These are phyloP conservation scores for Datisca glomerata DNA, from an alignment of 306 rosid species.

Conservation along the genomic window DNA sequence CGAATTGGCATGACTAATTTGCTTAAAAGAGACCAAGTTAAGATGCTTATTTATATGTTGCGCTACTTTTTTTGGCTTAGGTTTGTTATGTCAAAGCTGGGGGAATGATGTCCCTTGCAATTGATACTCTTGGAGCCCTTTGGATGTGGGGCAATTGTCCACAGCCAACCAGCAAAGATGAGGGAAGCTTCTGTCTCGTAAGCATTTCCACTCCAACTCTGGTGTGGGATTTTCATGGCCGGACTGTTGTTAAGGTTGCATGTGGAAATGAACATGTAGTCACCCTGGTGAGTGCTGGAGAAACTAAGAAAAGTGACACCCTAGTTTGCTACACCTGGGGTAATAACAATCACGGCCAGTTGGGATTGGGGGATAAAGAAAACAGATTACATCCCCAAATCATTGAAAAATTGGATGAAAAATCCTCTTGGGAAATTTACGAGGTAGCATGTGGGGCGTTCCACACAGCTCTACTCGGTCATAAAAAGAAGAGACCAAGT, in stretches of 20 bases:
- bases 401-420: constrained; percentile 33
- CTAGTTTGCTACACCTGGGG: constrained; percentile 89
- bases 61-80: constrained; percentile 22
- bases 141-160: constrained; percentile 94
- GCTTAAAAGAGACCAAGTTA: too few species aligned
- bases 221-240: constrained; percentile 65
- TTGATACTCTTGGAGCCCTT: constrained; percentile 54
- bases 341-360: constrained; percentile 59
- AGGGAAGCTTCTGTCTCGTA: constrained; percentile 31
- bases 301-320: constrained; percentile 37
- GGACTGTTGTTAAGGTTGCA: constrained; percentile 66
- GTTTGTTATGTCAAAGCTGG: constrained; percentile 70
- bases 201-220: constrained; percentile 59
- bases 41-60: background rate
- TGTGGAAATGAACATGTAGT: constrained; percentile 84
- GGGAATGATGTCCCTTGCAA: constrained; percentile 81
- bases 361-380: constrained; percentile 75
- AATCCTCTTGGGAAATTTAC: constrained; percentile 38
- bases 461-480: constrained; percentile 86
- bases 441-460: constrained; percentile 83
- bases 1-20: too few species aligned
- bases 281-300: constrained; percentile 51
- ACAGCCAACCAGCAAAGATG: constrained; percentile 29
- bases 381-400: constrained; percentile 46
- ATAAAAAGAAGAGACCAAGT: constrained; percentile 28